A percentile compares a stretch with the other conserved stretches of the same genome.
These are phyloP conservation scores for Myxozyma geophila DNA, from an alignment of 805 yeast species.

Conservation along the genomic window DNA sequence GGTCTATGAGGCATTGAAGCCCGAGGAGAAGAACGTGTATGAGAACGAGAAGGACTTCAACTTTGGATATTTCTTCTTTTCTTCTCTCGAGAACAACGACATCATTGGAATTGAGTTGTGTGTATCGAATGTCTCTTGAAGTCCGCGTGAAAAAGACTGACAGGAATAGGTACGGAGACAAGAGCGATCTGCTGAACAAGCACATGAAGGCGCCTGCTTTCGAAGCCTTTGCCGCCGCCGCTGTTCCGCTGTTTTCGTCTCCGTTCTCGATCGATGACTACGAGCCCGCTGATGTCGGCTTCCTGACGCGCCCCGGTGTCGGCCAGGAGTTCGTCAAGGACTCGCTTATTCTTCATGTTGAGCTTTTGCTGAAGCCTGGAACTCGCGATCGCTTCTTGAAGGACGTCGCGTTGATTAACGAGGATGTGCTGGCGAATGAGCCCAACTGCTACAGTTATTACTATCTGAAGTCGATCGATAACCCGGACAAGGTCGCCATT, in stretches of 20 bases:
- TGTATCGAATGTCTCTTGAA: not conserved
- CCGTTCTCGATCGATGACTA: slow-evolving; percentile 17
- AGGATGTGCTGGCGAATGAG: slow-evolving; percentile 24
- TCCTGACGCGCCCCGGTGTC: slow-evolving; percentile 28
- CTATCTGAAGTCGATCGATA: slow-evolving; percentile 12
- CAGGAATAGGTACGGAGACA: slow-evolving; percentile 21
- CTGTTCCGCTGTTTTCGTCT: slow-evolving; percentile 9
- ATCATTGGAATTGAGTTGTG: slow-evolving; percentile 28
- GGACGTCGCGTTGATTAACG: slow-evolving; percentile 60
- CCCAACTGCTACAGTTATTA: slow-evolving; percentile 24
- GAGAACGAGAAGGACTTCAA: slow-evolving; percentile 19
- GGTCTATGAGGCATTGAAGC: not conserved
- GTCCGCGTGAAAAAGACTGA: not conserved
- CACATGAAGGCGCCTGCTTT: slow-evolving; percentile 29
- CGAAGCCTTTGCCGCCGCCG: slow-evolving; percentile 19
- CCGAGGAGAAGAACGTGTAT: slow-evolving; percentile 6
- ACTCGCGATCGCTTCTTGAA: slow-evolving; percentile 80
- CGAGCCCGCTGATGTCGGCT: slow-evolving; percentile 33
- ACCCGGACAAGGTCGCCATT: slow-evolving; percentile 30
- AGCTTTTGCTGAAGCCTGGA: slow-evolving; percentile 26
- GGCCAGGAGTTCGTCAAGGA: slow-evolving; percentile 13
- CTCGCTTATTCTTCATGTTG: slow-evolving; percentile 19
- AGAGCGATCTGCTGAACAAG: slow-evolving; percentile 17
- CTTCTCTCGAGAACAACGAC: slow-evolving; percentile 9
- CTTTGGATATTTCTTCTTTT: slow-evolving; percentile 24